Evolutionary conservation across 73 alveolate species (phyloP), one percentile per base, ranked within the genome.

Genomic region (Uronychia setigera): DNA sequence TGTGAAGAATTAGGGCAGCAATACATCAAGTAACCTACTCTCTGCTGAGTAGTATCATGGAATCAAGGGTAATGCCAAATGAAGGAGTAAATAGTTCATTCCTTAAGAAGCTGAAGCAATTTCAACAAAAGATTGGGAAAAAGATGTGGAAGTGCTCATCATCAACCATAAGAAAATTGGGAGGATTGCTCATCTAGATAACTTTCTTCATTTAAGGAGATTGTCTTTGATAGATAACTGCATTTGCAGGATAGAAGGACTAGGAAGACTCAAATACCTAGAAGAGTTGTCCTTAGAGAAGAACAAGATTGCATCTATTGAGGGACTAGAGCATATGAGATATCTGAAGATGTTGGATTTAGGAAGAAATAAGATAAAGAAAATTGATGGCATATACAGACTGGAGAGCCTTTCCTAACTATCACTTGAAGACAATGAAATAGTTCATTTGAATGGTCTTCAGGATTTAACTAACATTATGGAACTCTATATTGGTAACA

Each of bases 401-500:
- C 89, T 92, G 26, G 96, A 92, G 19, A 88, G 91, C 89, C 90
- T 98, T 59, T 95, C 98, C 77, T 92, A 97, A 58, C 91, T 98
- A 28, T 96, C 98, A 76, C 90, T 98, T 58, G 98, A 97, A 58
- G 99, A 98, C 87, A 98, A 98, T 88, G 91, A 91, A 76, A 98
- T 98, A 31, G 88, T 91, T 46, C 84, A 84, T 75, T 83, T 98
- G 14, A 95, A 92, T 78, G 99, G 98, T n/a, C 90, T 98, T 28
- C 97, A 94, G 5, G 90, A 82, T 58, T 81, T 94, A 76, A 77
- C 81, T 81, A 93, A 88, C 79, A 91, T 98, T 59, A 94, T 96
- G 97, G 99, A 97, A 85, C 92, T 98, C 35, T 98, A 97, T 87
- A 92, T 98, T 31, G 99, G 98, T 19, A 98, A 98, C 90, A 98